These are phyloP conservation scores for Lactuca sativa DNA, from an alignment of 129 eudicot species.

Conservation along the genomic window DNA sequence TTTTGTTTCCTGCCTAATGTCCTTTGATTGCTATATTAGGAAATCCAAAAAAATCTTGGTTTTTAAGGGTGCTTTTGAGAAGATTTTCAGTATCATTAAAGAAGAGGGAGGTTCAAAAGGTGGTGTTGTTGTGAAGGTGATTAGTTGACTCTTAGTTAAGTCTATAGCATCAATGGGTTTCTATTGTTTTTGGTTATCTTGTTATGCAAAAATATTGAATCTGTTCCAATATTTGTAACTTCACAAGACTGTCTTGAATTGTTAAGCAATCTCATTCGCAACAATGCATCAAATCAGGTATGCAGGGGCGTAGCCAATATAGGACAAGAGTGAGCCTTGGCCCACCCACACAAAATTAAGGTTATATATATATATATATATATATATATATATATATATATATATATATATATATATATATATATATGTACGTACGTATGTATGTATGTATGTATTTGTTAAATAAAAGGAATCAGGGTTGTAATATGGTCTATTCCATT, in stretches of 20 bases:
- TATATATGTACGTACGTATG: too few species aligned
- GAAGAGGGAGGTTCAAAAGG: constrained; percentile 99
- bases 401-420: too few species aligned
- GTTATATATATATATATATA: too few species aligned
- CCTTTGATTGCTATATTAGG: constrained; percentile 41
- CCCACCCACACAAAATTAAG: too few species aligned
- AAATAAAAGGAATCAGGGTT: too few species aligned
- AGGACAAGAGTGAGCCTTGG: too few species aligned
- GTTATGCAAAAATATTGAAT: background rate
- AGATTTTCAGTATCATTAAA: constrained; percentile 82
- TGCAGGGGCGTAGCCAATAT: background rate
- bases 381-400: too few species aligned
- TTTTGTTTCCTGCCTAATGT: background rate
- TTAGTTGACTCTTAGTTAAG: background rate
- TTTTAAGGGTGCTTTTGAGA: constrained; percentile 98
- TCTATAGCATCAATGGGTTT: background rate
- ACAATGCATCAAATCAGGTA: constrained; percentile 86
- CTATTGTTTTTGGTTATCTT: constrained; percentile 11
- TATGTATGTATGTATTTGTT: too few species aligned
- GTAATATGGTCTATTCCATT: too few species aligned
- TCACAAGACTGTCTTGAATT: constrained; percentile 88
- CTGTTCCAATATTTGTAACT: constrained; percentile 6
- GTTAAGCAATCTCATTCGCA: constrained; percentile 80
- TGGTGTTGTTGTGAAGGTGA: constrained; percentile 98
- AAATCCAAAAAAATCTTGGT: constrained; percentile 95